Percentiles rank a stretch among this genome's conserved stretches.
Conservation (phyloP, 495 filamentous ascomycete species). For the Penicillium canariense region DNA sequence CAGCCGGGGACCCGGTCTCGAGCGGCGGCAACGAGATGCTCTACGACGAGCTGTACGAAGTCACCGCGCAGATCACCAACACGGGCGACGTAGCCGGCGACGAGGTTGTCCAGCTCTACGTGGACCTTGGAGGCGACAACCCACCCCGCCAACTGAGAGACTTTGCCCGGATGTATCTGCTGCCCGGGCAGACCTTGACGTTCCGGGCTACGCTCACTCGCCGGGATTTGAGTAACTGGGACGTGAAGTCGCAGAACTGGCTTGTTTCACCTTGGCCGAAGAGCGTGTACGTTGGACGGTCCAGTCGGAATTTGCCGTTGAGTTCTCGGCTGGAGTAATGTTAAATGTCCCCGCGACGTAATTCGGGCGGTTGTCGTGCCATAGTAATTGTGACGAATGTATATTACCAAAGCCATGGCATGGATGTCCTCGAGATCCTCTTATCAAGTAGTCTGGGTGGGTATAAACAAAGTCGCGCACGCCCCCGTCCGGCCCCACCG, state of each 20-base stretch:
- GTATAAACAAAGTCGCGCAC: too few relatives aligned
- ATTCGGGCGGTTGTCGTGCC: neutral
- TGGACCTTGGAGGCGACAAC: conserved; percentile 20
- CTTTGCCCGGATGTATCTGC: conserved; percentile 65
- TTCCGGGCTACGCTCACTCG: conserved; percentile 64
- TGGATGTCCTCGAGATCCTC: too few relatives aligned
- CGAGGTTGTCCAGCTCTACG: conserved; percentile 57
- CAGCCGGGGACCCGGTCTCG: neutral
- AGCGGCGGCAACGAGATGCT: conserved; percentile 4
- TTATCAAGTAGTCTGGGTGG: too few relatives aligned
- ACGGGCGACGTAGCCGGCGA: conserved; percentile 47
- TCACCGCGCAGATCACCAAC: conserved; percentile 48
- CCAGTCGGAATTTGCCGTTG: conserved; percentile 1
- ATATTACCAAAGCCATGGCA: too few relatives aligned
- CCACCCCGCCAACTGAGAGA: conserved; percentile 53
- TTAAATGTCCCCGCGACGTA: neutral
- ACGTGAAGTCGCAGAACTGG: conserved; percentile 68
- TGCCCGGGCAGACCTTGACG: conserved; percentile 47
- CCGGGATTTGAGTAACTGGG: conserved; percentile 74
- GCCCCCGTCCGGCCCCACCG: neutral
- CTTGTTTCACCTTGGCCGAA: neutral
- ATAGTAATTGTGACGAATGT: too few relatives aligned
- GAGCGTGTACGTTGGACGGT: neutral
- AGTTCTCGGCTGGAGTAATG: neutral
- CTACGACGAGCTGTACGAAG: conserved; percentile 14